Conservation (phyloP, 139 green algal species). For the Picochlorum sp. region DNA sequence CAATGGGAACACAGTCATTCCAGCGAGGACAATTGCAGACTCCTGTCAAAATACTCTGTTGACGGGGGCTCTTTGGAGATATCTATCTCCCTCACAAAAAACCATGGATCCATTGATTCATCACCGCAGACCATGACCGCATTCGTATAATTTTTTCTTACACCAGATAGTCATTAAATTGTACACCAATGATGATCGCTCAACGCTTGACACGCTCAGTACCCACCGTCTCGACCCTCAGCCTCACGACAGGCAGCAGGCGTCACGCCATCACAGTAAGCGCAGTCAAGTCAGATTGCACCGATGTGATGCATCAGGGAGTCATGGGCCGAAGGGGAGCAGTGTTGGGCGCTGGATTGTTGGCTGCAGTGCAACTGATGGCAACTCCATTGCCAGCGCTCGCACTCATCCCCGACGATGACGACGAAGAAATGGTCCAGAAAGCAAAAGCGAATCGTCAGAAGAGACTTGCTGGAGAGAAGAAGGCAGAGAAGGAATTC, state of each 20-base stretch:
- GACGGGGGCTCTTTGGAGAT: too few relatives aligned
- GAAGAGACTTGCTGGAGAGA: conserved; percentile 23
- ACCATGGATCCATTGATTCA: too few relatives aligned
- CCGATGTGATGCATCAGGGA: too few relatives aligned
- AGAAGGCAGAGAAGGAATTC: conserved; percentile 15
- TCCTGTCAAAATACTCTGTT: too few relatives aligned
- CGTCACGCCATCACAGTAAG: background rate
- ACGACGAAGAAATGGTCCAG: conserved; percentile 63
- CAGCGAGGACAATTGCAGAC: too few relatives aligned
- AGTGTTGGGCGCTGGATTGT: conserved; percentile 4
- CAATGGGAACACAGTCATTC: too few relatives aligned
- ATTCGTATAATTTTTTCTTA: too few relatives aligned
- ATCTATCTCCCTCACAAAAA: too few relatives aligned
- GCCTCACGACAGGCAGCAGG: background rate
- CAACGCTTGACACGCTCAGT: background rate
- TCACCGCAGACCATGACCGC: too few relatives aligned
- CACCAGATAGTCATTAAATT: too few relatives aligned
- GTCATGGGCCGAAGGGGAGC: too few relatives aligned
- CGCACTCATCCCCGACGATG: conserved; percentile 59
- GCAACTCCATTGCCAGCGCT: conserved; percentile 11
- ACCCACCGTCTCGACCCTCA: background rate
- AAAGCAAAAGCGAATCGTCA: conserved; percentile 54
- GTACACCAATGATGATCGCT: too few relatives aligned
- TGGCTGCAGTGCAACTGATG: conserved; percentile 18
- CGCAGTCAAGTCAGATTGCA: background rate